Base-by-base conservation (phyloP, 208 protist genomes). In the Crithidia mellificae region DNA sequence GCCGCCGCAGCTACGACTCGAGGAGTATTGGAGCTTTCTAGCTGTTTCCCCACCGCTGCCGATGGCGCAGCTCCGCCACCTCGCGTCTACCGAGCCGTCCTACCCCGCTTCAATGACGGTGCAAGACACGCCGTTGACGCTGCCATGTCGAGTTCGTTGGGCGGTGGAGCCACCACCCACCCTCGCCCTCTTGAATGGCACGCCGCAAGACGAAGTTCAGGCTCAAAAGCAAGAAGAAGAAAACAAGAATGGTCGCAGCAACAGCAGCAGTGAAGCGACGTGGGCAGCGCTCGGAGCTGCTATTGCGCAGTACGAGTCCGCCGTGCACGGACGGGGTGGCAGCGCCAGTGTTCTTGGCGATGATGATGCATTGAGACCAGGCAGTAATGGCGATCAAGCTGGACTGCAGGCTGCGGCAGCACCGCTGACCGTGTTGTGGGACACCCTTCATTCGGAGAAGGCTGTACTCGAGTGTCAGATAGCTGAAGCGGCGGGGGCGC, bases 361-460 rank as follows among this genome's bases (percentile, higher is more conserved):
- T 2, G n/a, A 1, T 12, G 22, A 57, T 30, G 47, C 8, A 22
- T 17, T 6, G n/a, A 5, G 43, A 22, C 30, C 19, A 17, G 0
- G 51, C 41, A 38, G 14, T 46, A 27, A 17, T 7, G 61, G 20
- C 14, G 25, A 9, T 5, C 15, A 38, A 11, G 11, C 2, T 11
- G 43, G 25, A 30, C 56, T 19, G 9, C 41, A 43, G 6, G 19
- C n/a, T n/a, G n/a, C n/a, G n/a, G 43, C 27, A 6, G 20, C 47
- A 19, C 9, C 64, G 14, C 24, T 77, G 57, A 81, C 76, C 6
- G 76, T 81, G 34, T 47, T 81, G 27, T 81, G 76, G 76, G 47
- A 73, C 15, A 74, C 70, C 41, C 72, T 81, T 19, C 39, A n/a
- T 22, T 19, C 70, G 2, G n/a, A 32, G 8, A 53, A 44, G 19